These are phyloP conservation scores for Talaromyces islandicus DNA, from an alignment of 2,329 filamentous ascomycete genomes.

Conservation along the genomic window DNA sequence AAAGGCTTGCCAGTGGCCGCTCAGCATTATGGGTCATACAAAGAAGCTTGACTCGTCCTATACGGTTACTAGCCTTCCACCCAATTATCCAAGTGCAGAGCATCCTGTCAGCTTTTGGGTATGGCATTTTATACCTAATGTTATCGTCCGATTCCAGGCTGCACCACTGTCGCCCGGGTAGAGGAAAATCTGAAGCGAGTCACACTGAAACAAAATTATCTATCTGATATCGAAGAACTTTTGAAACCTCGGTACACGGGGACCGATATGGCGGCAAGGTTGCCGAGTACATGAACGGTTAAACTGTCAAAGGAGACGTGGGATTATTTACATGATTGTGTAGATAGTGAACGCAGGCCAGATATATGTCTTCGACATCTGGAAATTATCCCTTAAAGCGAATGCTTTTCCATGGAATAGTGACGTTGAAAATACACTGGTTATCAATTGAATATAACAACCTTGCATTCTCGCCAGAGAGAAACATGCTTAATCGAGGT, in stretches of 20 bases:
- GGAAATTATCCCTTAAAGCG: background rate
- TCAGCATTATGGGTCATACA: slow-evolving; percentile 43
- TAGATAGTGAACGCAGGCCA: background rate
- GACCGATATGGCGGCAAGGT: slow-evolving; percentile 1
- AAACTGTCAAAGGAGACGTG: background rate
- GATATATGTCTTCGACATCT: background rate
- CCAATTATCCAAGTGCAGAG: slow-evolving; percentile 39
- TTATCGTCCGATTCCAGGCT: slow-evolving; percentile 47
- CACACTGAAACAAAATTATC: slow-evolving; percentile 40
- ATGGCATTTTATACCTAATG: slow-evolving; percentile 42
- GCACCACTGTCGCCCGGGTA: slow-evolving; percentile 30
- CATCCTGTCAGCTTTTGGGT: slow-evolving; percentile 48
- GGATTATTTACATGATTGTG: background rate
- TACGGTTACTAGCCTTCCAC: slow-evolving; percentile 44
- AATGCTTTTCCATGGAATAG: background rate
- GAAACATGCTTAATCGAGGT: background rate
- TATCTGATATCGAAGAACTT: slow-evolving; percentile 3
- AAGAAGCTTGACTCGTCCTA: slow-evolving; percentile 51
- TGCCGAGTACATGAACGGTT: slow-evolving; percentile 4
- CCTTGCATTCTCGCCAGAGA: no score
- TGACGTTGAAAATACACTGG: background rate
- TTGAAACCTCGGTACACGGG: slow-evolving; percentile 3
- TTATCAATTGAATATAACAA: background rate
- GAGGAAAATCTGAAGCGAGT: slow-evolving; percentile 36
- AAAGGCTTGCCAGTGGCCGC: slow-evolving; percentile 26